Evolutionary conservation across 768 basidiomycete species (phyloP), one percentile per base, ranked within the genome.

Genomic region (Hypholoma fasciculare): DNA sequence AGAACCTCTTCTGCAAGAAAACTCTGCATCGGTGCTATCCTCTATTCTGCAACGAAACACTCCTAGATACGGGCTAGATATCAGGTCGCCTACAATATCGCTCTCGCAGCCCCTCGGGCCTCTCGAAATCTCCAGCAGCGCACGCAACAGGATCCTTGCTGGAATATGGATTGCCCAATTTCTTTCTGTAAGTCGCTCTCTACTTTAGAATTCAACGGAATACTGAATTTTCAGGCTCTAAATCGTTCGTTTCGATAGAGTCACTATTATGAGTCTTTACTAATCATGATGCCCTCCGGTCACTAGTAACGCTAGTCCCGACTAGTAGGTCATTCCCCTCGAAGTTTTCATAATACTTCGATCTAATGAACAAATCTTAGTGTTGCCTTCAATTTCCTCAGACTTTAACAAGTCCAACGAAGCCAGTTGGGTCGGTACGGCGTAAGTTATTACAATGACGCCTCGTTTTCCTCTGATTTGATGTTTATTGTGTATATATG

Each of bases 401-500:
- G 88, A 91, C 44, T 91, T 90, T 62, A 71, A 86, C 59, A 85
- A 80, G 63, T 88, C 89, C 8, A 84, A 91, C 66, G 87, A 92
- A 71, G 88, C 87, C 1, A 88, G 87, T 65, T 92, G 91, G 92
- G 79, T 93, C 11, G 91, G 91, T 46, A 92, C 92, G 39, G 78
- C 88, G 87, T 90, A 71, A 65, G 77, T 69, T 1, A 14, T 19
- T 47, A 19, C 42, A 49, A 27, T 61, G n/a, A 4, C 43, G n/a
- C 38, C 34, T 26, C 5, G 6, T 40, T 13, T 56, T 37, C n/a
- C 30, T 56, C 46, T 23, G 30, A 49, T 26, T 12, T 30, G n/a
- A 20, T 34, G 6, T 34, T 34, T 5, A 34, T 17, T 5, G 3
- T 37, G 16, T 27, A 17, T 48, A 42, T 17, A 5, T 19, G 16